phyloP scores from a whole-genome alignment of 2,329 filamentous ascomycete genomes.

The Alternaria sp. region DNA sequence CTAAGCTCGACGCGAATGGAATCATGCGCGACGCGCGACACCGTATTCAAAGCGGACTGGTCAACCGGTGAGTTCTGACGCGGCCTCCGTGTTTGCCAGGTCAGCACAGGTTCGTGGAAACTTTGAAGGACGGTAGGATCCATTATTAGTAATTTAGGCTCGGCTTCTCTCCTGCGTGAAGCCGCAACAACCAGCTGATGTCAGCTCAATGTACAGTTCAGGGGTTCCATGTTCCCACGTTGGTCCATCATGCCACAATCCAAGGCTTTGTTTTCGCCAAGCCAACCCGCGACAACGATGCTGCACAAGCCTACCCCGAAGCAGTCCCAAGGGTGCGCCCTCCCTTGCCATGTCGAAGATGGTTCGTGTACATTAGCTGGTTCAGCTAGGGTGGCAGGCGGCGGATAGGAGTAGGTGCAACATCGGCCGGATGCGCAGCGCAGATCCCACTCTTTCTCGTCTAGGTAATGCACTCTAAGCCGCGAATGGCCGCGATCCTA shows the following conservation, averaged over 20 bases:
- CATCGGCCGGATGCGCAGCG: slow-evolving; percentile 1
- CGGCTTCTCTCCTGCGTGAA: not conserved
- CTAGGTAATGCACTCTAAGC: not conserved
- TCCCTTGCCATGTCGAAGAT: not conserved
- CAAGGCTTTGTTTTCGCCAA: not conserved
- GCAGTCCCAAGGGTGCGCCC: not conserved
- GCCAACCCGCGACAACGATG: not conserved
- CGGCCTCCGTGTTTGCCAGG: slow-evolving; percentile 3
- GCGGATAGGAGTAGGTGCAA: not conserved
- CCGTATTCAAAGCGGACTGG: not conserved
- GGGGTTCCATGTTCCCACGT: not conserved
- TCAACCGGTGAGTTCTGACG: not conserved
- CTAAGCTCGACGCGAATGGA: not conserved
- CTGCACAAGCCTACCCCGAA: not conserved
- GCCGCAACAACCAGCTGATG: not conserved
- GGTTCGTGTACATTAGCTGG: not conserved
- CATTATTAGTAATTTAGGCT: not conserved
- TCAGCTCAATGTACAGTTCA: not conserved
- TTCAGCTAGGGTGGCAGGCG: not conserved
- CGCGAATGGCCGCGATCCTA: not conserved
- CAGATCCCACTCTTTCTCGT: not conserved
- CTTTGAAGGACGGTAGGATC: not conserved
- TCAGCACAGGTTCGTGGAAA: not conserved
- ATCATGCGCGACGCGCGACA: not conserved
- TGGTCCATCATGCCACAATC: not conserved